Conservation (phyloP, 352 stramenopile species). For the Globisporangium acanthophoron region DNA sequence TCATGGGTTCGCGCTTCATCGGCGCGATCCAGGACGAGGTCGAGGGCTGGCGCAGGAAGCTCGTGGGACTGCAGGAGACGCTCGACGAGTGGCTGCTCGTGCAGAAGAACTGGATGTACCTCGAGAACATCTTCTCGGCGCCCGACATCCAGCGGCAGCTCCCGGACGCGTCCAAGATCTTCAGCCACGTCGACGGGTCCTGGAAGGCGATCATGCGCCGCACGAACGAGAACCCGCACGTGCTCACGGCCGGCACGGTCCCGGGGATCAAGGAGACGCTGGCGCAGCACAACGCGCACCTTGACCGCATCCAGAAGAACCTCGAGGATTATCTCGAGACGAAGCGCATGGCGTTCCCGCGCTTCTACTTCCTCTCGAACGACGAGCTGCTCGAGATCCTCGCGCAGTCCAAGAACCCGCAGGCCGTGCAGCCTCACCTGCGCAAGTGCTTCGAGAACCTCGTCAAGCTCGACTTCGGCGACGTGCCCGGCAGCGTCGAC, state of each 20-base stretch:
- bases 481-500: conserved; percentile 80
- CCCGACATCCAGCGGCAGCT: conserved; percentile 91
- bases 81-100: conserved; percentile 87
- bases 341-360: conserved; percentile 89
- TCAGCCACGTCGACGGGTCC: conserved; percentile 85
- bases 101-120: conserved; percentile 88
- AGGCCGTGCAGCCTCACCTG: conserved; percentile 91
- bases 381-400: conserved; percentile 94
- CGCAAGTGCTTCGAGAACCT: conserved; percentile 94
- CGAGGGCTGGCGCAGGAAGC: conserved; percentile 81
- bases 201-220: conserved; percentile 91
- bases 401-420: conserved; percentile 92
- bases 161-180: conserved; percentile 87
- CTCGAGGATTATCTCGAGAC: conserved; percentile 92
- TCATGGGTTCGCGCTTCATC: conserved; percentile 90
- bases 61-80: conserved; percentile 79
- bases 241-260: conserved; percentile 75
- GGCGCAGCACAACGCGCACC: conserved; percentile 75
- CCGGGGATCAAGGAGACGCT: conserved; percentile 81
- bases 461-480: conserved; percentile 74
- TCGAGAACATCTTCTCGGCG: conserved; percentile 86
- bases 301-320: conserved; percentile 91
- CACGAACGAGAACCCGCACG: conserved; percentile 82
- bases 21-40: conserved; percentile 88
- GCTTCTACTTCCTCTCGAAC: conserved; percentile 96